A percentile compares a stretch with the other conserved stretches of the same genome.
These are phyloP conservation scores for Xylaria nigripes DNA, from an alignment of 495 filamentous ascomycete species.

Conservation along the genomic window DNA sequence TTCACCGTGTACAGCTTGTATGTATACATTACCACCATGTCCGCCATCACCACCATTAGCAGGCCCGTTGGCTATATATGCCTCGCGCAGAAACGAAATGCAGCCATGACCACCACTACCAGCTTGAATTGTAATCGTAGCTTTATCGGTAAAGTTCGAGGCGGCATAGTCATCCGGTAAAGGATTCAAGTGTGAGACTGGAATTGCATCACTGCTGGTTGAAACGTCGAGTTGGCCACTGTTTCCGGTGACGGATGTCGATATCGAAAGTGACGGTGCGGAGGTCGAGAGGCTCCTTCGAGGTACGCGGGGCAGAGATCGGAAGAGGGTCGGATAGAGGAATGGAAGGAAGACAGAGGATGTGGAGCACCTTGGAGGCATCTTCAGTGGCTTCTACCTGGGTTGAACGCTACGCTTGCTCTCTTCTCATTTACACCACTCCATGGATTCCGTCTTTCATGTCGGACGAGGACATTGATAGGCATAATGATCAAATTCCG, in stretches of 20 bases:
- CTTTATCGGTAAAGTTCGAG: slow-evolving; percentile 80
- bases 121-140: slow-evolving; percentile 62
- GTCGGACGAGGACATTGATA: background rate
- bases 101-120: slow-evolving; percentile 85
- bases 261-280: slow-evolving; percentile 13
- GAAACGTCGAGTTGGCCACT: slow-evolving; percentile 27
- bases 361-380: slow-evolving; percentile 40
- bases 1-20: slow-evolving; percentile 84
- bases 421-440: background rate
- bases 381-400: slow-evolving; percentile 17
- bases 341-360: slow-evolving; percentile 51
- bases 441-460: background rate
- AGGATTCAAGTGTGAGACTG: slow-evolving; percentile 62
- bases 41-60: slow-evolving; percentile 96
- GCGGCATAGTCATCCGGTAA: slow-evolving; percentile 71
- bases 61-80: slow-evolving; percentile 78
- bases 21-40: slow-evolving; percentile 83
- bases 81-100: slow-evolving; percentile 85
- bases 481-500: too few species aligned
- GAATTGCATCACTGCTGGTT: slow-evolving; percentile 22
- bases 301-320: slow-evolving; percentile 24
- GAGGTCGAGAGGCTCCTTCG: slow-evolving; percentile 19
- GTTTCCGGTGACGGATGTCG: slow-evolving; percentile 18
- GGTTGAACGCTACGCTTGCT: background rate
- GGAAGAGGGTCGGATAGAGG: slow-evolving; percentile 52